Evolutionary conservation across 495 filamentous ascomycete genomes (phyloP).

Genomic region (Penicillium longicatenatum): DNA sequence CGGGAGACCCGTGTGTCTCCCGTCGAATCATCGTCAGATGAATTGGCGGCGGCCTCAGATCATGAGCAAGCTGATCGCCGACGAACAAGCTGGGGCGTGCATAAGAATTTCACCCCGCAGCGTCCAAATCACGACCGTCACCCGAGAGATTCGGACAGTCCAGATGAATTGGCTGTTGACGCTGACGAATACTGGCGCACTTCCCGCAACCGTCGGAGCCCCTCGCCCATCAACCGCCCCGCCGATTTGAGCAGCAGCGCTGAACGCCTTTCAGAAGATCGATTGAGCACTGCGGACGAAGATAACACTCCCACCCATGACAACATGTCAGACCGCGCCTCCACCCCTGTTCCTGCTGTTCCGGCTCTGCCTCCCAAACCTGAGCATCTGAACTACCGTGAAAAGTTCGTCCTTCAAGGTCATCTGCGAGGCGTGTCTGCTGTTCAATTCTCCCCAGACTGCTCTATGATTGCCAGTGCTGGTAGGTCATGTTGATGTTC

Average conservation of each 20-base stretch:
- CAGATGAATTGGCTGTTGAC: conserved; percentile 48
- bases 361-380: conserved; percentile 47
- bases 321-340: conserved; percentile 31
- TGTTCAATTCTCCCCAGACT: conserved; percentile 88
- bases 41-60: conserved; percentile 48
- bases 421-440: conserved; percentile 80
- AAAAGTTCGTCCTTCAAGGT: conserved; percentile 67
- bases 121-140: conserved; percentile 36
- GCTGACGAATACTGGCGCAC: conserved; percentile 44
- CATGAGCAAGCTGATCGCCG: conserved; percentile 44
- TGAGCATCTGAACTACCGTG: conserved; percentile 56
- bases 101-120: conserved; percentile 40
- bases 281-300: conserved; percentile 10
- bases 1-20: conserved; percentile 44
- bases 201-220: conserved; percentile 35
- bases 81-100: conserved; percentile 39
- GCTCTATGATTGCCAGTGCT: conserved; percentile 83
- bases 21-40: conserved; percentile 54
- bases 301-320: conserved; percentile 15
- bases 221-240: conserved; percentile 22
- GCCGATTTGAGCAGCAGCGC: conserved; percentile 17
- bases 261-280: conserved; percentile 21
- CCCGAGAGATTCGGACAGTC: conserved; percentile 42
- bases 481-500: conserved; percentile 48
- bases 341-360: conserved; percentile 34